Evolutionary conservation across 805 yeast species (phyloP).

Genomic region (Blastobotrys peoriensis): DNA sequence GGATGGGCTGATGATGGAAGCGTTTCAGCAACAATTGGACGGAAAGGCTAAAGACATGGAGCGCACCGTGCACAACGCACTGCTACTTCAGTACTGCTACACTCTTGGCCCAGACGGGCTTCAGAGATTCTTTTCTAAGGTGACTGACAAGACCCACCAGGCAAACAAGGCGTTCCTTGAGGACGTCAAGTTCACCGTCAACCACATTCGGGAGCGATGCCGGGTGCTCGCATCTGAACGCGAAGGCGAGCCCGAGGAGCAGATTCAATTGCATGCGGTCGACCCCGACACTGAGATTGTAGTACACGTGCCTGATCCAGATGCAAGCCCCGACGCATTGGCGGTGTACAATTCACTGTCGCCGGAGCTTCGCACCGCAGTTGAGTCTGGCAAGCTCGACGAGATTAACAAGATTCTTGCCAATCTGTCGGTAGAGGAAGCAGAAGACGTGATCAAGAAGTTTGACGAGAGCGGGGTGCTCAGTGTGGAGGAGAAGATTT

Average conservation of each 20-base stretch:
- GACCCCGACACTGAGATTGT: conserved; percentile 76
- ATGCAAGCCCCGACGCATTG: conserved; percentile 36
- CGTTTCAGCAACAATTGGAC: conserved; percentile 74
- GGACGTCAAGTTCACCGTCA: conserved; percentile 68
- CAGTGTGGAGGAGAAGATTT: conserved; percentile 58
- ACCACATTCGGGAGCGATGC: conserved; percentile 74
- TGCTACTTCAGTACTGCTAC: conserved; percentile 65
- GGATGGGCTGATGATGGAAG: conserved; percentile 87
- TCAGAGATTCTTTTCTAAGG: conserved; percentile 60
- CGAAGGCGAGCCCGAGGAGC: conserved; percentile 58
- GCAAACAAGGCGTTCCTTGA: conserved; percentile 64
- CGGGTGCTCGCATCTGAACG: conserved; percentile 53
- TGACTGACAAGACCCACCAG: conserved; percentile 48
- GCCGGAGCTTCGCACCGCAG: conserved; percentile 67
- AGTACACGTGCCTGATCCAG: conserved; percentile 62
- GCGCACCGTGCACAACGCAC: conserved; percentile 72
- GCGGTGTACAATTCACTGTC: conserved; percentile 49
- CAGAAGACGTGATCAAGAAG: conserved; percentile 67
- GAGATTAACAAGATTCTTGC: conserved; percentile 80
- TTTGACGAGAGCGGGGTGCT: conserved; percentile 79
- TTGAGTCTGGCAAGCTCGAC: conserved; percentile 65
- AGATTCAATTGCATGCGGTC: conserved; percentile 80
- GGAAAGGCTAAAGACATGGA: conserved; percentile 50
- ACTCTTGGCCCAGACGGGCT: conserved; percentile 44
- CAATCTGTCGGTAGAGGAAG: conserved; percentile 63